Evolutionary conservation across 495 filamentous ascomycete species (phyloP).

Genomic region (Lentithecium fluviatile): DNA sequence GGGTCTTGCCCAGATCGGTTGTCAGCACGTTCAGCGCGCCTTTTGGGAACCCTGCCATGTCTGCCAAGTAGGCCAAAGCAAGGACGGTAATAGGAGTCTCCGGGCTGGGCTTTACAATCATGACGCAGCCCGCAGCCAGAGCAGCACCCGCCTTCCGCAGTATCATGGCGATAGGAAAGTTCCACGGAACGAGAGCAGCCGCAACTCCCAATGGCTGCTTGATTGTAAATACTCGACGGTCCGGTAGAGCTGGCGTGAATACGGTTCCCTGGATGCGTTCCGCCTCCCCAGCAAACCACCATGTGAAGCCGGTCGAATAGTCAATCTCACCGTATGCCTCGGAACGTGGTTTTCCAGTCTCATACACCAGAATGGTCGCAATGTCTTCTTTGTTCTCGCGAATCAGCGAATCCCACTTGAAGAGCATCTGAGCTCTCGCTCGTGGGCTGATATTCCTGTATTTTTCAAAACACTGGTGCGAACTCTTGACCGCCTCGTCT

Average conservation of each 20-base stretch:
- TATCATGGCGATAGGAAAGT: slow-evolving; percentile 57
- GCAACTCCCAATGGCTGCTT: slow-evolving; percentile 69
- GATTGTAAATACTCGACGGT: slow-evolving; percentile 65
- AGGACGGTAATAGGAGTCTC: slow-evolving; percentile 46
- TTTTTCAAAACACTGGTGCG: slow-evolving; percentile 60
- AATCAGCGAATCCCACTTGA: slow-evolving; percentile 51
- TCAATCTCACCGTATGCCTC: slow-evolving; percentile 51
- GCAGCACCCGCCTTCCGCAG: slow-evolving; percentile 68
- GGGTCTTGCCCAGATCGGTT: slow-evolving; percentile 45
- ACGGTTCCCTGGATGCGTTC: slow-evolving; percentile 66
- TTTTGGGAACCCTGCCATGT: slow-evolving; percentile 44
- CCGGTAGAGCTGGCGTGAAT: slow-evolving; percentile 54
- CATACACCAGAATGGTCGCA: slow-evolving; percentile 49
- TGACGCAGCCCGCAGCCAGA: slow-evolving; percentile 64
- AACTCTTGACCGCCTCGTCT: slow-evolving; percentile 56
- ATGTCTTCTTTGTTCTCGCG: slow-evolving; percentile 47
- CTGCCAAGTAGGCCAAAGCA: slow-evolving; percentile 45
- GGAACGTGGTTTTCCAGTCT: slow-evolving; percentile 51
- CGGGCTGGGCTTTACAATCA: slow-evolving; percentile 47
- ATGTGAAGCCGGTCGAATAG: slow-evolving; percentile 50
- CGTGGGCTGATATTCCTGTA: slow-evolving; percentile 62
- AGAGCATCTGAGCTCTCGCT: slow-evolving; percentile 59
- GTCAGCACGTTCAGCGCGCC: slow-evolving; percentile 45
- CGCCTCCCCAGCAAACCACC: slow-evolving; percentile 61
- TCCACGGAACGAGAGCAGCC: slow-evolving; percentile 67